A percentile compares a stretch with the other conserved stretches of the same genome.
Conservation (phyloP, 257 asterid genomes). For the Coffea eugenioides region DNA sequence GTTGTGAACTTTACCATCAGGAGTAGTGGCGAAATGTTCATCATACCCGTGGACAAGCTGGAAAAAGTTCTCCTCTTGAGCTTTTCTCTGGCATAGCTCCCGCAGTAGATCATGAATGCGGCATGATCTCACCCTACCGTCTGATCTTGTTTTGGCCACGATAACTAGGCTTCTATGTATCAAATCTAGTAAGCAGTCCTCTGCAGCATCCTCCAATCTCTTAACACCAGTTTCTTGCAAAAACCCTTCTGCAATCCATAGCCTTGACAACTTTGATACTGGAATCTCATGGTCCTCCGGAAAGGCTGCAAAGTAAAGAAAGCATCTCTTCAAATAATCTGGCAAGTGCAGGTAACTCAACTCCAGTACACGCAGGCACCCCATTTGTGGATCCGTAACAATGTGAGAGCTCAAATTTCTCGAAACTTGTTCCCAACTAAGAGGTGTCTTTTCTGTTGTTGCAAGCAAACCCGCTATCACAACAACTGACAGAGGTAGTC, state of each 20-base stretch:
- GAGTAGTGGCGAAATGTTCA: neutral
- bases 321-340: conserved; percentile 14
- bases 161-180: conserved; percentile 10
- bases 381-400: neutral
- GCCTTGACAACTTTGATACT: conserved; percentile 1
- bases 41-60: neutral
- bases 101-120: conserved; percentile 15
- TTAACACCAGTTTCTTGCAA: neutral
- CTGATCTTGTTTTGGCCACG: neutral
- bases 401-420: conserved; percentile 12
- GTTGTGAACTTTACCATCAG: neutral
- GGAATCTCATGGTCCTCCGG: conserved; percentile 9
- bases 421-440: conserved; percentile 26
- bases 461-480: conserved; percentile 37
- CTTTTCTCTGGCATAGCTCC: conserved; percentile 13
- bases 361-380: conserved; percentile 16
- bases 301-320: conserved; percentile 25
- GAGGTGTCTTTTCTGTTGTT: conserved; percentile 4
- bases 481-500: conserved; percentile 41
- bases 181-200: conserved; percentile 13
- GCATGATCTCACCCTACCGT: conserved; percentile 16
- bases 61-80: conserved; percentile 1
- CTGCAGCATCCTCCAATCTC: conserved; percentile 8
- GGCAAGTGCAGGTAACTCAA: conserved; percentile 30
- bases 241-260: conserved; percentile 22